Percentiles rank a stretch among this genome's conserved stretches.
phyloP scores from a whole-genome alignment of 1,284 basidiomycete species.

The Stereum hirsutum region DNA sequence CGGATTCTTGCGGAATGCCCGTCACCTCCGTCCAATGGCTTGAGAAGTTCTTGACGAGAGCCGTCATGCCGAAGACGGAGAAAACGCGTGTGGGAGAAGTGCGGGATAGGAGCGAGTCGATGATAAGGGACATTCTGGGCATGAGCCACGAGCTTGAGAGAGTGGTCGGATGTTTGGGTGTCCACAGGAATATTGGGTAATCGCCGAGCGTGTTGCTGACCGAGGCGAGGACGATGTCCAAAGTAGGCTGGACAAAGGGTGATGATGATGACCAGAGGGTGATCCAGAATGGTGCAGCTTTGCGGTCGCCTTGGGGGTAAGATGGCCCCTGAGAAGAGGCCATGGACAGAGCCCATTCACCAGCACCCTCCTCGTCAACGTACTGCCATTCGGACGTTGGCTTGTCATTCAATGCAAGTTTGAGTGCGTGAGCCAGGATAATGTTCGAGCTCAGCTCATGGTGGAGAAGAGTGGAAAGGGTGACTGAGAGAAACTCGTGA shows the following conservation, averaged over 20 bases:
- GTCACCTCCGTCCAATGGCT: slow-evolving; percentile 28
- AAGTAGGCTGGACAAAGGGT: slow-evolving; percentile 19
- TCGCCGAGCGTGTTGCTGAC: slow-evolving; percentile 32
- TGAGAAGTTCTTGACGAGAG: slow-evolving; percentile 28
- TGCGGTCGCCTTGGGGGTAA: slow-evolving; percentile 8
- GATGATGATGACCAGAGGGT: slow-evolving; percentile 35
- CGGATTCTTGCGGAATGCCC: slow-evolving; percentile 21
- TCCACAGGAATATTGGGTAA: slow-evolving; percentile 46
- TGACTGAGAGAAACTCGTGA: slow-evolving; percentile 30
- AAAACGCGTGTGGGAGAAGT: slow-evolving; percentile 35
- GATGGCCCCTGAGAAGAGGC: slow-evolving; percentile 11
- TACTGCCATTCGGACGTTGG: slow-evolving; percentile 29
- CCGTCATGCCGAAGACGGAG: slow-evolving; percentile 33
- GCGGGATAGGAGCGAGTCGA: slow-evolving; percentile 25
- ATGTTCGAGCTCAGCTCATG: slow-evolving; percentile 43
- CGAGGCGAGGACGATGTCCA: slow-evolving; percentile 41
- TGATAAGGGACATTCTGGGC: slow-evolving; percentile 25
- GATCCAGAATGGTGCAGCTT: slow-evolving; percentile 33
- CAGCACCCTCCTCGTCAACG: slow-evolving; percentile 23
- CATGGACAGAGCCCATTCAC: slow-evolving; percentile 15
- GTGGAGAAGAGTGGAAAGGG: slow-evolving; percentile 31
- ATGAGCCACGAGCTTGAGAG: slow-evolving; percentile 24
- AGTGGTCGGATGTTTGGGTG: slow-evolving; percentile 20
- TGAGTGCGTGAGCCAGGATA: slow-evolving; percentile 40
- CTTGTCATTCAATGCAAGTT: slow-evolving; percentile 28